Evolutionary conservation across 2,329 filamentous ascomycete species (phyloP).

Genomic region (Exophiala mesophila): DNA sequence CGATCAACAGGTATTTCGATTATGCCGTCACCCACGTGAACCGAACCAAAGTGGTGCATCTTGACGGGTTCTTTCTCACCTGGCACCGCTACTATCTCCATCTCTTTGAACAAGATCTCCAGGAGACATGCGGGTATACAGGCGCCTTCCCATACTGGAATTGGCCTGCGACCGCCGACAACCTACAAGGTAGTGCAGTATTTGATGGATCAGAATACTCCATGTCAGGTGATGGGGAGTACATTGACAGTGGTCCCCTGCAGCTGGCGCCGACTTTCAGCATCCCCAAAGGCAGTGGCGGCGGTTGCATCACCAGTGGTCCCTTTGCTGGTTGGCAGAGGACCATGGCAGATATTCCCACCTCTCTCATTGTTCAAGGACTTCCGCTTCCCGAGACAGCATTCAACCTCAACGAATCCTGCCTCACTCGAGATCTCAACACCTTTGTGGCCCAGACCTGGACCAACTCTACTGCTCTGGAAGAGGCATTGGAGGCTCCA

Average conservation of each 20-base stretch:
- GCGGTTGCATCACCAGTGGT: constrained; percentile 27
- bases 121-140: constrained; percentile 42
- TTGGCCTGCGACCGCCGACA: constrained; percentile 33
- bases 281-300: constrained; percentile 27
- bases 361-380: constrained; percentile 18
- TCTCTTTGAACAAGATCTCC: constrained; percentile 41
- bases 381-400: constrained; percentile 22
- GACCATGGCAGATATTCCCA: constrained; percentile 23
- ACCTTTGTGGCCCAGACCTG: constrained; percentile 23
- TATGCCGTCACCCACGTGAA: constrained; percentile 38
- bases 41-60: constrained; percentile 34
- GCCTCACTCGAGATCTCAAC: constrained; percentile 28
- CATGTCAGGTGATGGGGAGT: constrained; percentile 31
- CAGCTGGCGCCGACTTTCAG: constrained; percentile 15
- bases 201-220: constrained; percentile 38
- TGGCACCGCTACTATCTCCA: constrained; percentile 44
- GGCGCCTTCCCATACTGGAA: constrained; percentile 44
- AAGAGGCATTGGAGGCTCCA: constrained; percentile 15
- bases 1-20: constrained; percentile 36
- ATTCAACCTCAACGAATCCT: constrained; percentile 23
- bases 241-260: constrained; percentile 17
- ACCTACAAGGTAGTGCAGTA: constrained; percentile 30
- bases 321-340: constrained; percentile 26
- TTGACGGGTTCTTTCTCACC: constrained; percentile 35
- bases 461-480: constrained; percentile 20